Evolutionary conservation across 2,329 filamentous ascomycete genomes (phyloP), one percentile per base, ranked within the genome.

Genomic region (Helotiales sp.): DNA sequence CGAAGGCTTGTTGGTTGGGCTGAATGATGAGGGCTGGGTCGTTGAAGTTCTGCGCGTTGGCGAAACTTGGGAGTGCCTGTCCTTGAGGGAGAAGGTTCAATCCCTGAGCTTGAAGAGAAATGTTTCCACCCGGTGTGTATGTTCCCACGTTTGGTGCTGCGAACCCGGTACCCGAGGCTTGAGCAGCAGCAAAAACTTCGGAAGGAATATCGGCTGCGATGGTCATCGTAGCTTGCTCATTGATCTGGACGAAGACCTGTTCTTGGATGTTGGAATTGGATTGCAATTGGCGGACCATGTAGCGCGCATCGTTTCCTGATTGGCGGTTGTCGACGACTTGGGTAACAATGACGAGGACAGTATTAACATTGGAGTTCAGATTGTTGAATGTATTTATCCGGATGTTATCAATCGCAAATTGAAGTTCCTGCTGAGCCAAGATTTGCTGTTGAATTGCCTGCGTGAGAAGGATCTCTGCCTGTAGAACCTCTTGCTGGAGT

Each of bases 341-440:
- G 25, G 66, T 67, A 4, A 70, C 60, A 46, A 70, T 55, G 8
- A 69, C 54, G n/a, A 68, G 60, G 30, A 70, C 48, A 24, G 64
- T 70, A 54, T 70, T 70, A 52, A 66, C 63, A 31, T 66, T 61
- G 33, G 49, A 61, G 56, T 70, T 67, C 46, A 58, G 57, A 36
- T 63, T 65, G 24, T 55, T 63, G 59, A 66, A 67, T 17, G 69
- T 67, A 40, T 70, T 71, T 50, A 55, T 65, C 25, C 68, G 67
- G 51, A 70, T 63, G 36, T 70, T 69, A 34, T 70, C 68, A 24
- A 60, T 58, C 12, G 61, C 64, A 47, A 63, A 57, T 24, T 66
- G 58, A 10, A 68, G 49, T 48, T 69, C 59, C 17, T 59, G 51
- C 30, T 60, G 53, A 46, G 58, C 55, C 22, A 62, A 56, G 22